Base-by-base conservation (phyloP, 2,329 filamentous ascomycete genomes). In the Ascocoryne sarcoides region DNA sequence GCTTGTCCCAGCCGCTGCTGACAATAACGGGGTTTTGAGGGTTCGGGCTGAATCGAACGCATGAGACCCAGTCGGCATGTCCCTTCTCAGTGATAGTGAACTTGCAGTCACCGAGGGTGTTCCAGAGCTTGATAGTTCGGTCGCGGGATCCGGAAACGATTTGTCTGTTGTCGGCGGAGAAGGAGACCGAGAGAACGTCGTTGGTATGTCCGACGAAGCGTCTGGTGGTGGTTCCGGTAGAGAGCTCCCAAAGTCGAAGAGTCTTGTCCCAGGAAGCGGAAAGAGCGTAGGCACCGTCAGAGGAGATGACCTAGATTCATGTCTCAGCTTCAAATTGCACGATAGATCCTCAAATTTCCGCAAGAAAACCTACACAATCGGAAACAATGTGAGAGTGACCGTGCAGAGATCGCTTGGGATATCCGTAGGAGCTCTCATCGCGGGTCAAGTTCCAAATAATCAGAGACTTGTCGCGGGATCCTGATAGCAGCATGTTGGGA, bases 391-490 rank as follows among this genome's bases (percentile, higher is more conserved):
- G 92, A 55, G 89, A 95, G 80, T 98, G 92, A 65, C 92, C 92
- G 75, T 93, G 83, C 60, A 98, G 88, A 66, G 87, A 93, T 73
- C 92, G 84, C 82, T 98, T 96, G 65, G 92, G 92, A 79, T 95
- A 95, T 62, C 92, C 92, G 79, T 96, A 98, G 66, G 86, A 83
- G 67, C 82, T 81, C 75, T 96, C 92, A 71, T 96, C 89, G 72
- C 92, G 90, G 70, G 92, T 96, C 64, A 98, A 79, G 80, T 95
- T 95, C 92, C 92, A 98, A 81, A 98, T 94, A 76, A 98, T 98
- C 68, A 98, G 77, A 59, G 85, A 86, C 84, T 96, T 95, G 80
- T 98, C 92, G 74, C 92, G 88, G 67, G 80, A 87, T 64, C 77
- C 90, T 59, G 92, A 98, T 63, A 98, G 82, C 68, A 98, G 89